phyloP scores from a whole-genome alignment of 1,284 basidiomycete species.

The Thelephora terrestris region DNA sequence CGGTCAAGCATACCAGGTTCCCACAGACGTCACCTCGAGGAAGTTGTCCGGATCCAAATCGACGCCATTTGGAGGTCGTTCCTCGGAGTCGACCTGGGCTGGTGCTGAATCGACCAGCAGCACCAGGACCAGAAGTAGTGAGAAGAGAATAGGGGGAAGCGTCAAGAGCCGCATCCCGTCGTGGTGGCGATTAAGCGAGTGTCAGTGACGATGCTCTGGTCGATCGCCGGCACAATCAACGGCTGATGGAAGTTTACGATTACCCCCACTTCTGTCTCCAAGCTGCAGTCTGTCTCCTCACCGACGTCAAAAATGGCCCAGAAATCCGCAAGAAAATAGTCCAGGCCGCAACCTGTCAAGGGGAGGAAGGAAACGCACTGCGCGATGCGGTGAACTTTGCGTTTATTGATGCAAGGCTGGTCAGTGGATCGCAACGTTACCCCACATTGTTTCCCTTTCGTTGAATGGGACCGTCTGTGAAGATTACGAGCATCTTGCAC shows the following conservation, averaged over 20 bases:
- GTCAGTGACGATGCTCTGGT: no score
- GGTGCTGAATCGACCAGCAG: not conserved
- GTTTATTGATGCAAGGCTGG: slow-evolving; percentile 73
- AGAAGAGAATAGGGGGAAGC: slow-evolving; percentile 6
- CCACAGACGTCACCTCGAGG: slow-evolving; percentile 39
- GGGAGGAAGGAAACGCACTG: slow-evolving; percentile 55
- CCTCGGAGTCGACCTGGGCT: not conserved
- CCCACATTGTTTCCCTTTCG: not conserved
- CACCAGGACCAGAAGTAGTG: slow-evolving; percentile 6
- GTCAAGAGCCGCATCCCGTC: not conserved
- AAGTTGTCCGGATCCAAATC: slow-evolving; percentile 59
- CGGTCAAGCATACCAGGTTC: slow-evolving; percentile 51
- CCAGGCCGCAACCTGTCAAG: slow-evolving; percentile 48
- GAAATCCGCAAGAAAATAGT: slow-evolving; percentile 59
- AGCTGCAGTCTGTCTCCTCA: slow-evolving; percentile 48
- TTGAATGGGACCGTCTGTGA: not conserved
- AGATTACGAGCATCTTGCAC: slow-evolving; percentile 62
- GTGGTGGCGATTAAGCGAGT: not conserved
- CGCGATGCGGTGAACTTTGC: slow-evolving; percentile 76
- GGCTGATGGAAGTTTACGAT: slow-evolving; percentile 39
- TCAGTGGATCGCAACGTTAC: slow-evolving; percentile 20
- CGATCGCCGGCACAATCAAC: no score
- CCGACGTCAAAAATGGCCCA: slow-evolving; percentile 52
- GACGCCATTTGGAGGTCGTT: not conserved
- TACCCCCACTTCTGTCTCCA: slow-evolving; percentile 53